Conservation (phyloP, 768 basidiomycete species). For the Termitomyces sp. region DNA sequence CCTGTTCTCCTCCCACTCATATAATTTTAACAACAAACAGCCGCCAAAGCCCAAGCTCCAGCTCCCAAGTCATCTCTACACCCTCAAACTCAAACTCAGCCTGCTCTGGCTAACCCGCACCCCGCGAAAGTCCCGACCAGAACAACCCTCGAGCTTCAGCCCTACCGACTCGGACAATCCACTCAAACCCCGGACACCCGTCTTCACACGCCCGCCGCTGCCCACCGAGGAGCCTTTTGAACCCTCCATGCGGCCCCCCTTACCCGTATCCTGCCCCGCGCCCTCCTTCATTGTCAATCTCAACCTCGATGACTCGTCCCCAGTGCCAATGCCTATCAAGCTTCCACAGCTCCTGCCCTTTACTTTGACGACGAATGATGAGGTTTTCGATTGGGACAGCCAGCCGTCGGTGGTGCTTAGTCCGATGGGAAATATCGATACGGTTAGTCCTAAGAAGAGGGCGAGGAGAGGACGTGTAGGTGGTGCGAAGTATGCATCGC, state of each 20-base stretch:
- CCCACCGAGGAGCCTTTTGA: no score
- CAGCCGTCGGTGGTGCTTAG: not conserved
- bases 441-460: not conserved
- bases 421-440: not conserved
- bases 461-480: not conserved
- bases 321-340: not conserved
- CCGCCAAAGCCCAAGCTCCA: not conserved
- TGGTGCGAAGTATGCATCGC: not conserved
- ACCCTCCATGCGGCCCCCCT: not conserved
- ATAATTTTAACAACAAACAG: not conserved
- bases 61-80: not conserved
- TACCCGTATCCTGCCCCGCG: no score
- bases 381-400: not conserved
- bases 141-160: no score
- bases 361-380: not conserved
- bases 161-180: not conserved
- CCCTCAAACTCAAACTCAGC: not conserved
- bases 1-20: not conserved
- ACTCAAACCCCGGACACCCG: not conserved
- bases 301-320: no score
- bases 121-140: not conserved
- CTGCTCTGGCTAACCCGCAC: not conserved
- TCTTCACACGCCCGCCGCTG: not conserved
- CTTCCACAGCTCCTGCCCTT: not conserved
- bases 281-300: no score